These are phyloP conservation scores for Sugiyamaella chiloensis DNA, from an alignment of 805 yeast species.

Conservation along the genomic window DNA sequence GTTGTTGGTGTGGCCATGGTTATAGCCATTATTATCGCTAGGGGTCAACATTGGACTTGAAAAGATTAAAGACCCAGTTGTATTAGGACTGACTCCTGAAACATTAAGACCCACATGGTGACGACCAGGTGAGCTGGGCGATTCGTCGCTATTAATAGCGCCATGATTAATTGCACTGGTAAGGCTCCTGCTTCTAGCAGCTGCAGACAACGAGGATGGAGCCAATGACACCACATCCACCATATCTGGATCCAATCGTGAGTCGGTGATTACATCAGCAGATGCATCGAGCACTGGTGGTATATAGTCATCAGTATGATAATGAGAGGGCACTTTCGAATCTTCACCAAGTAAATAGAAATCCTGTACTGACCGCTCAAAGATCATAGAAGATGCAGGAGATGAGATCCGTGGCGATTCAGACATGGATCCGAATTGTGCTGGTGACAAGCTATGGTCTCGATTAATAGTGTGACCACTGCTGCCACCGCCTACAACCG, in stretches of 20 bases:
- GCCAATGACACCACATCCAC: conserved; percentile 69
- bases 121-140: background rate
- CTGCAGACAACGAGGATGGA: conserved; percentile 41
- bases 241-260: conserved; percentile 56
- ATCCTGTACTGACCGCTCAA: conserved; percentile 66
- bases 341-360: conserved; percentile 33
- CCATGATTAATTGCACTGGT: conserved; percentile 8
- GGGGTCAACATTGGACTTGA: conserved; percentile 5
- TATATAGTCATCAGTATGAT: conserved; percentile 60
- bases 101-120: conserved; percentile 1
- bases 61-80: background rate
- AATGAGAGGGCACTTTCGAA: conserved; percentile 36
- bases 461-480: background rate
- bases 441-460: conserved; percentile 16
- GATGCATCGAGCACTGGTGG: conserved; percentile 85
- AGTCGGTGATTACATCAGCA: conserved; percentile 56
- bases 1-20: too few species aligned
- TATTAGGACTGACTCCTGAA: background rate
- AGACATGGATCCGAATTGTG: conserved; percentile 6
- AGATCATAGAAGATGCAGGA: conserved; percentile 50
- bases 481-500: background rate
- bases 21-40: conserved; percentile 4
- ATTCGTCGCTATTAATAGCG: background rate
- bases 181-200: conserved; percentile 14
- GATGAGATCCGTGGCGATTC: conserved; percentile 22